A percentile compares a stretch with the other conserved stretches of the same genome.
Conservation (phyloP, 345 rosid species). For the Linum tenue region DNA sequence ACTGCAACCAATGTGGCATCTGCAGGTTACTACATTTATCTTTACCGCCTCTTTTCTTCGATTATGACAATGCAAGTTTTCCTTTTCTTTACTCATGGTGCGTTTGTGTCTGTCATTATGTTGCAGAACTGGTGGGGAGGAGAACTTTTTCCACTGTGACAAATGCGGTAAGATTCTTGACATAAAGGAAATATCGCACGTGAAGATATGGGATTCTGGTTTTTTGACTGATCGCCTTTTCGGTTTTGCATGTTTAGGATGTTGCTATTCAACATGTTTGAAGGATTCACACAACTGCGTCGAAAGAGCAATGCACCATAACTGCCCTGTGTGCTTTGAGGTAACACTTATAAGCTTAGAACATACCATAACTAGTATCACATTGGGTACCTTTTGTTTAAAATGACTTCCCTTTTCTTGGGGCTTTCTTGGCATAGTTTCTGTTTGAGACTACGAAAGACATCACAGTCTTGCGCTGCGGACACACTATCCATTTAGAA, state of each 20-base stretch:
- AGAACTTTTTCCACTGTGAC: conserved; percentile 50
- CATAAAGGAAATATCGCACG: no score
- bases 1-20: conserved; percentile 55
- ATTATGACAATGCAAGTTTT: neutral
- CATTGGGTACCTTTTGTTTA: neutral
- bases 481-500: conserved; percentile 72
- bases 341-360: conserved; percentile 18
- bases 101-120: conserved; percentile 9
- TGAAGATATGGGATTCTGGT: neutral
- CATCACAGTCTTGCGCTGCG: conserved; percentile 54
- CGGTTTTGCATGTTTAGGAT: conserved; percentile 23
- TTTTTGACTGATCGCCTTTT: no score
- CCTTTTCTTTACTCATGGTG: neutral
- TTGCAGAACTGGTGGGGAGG: conserved; percentile 45
- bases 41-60: neutral
- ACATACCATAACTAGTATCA: neutral
- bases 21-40: conserved; percentile 28
- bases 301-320: conserved; percentile 66
- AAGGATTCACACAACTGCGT: conserved; percentile 52
- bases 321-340: conserved; percentile 62
- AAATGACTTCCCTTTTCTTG: neutral
- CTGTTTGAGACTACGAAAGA: conserved; percentile 63
- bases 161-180: conserved; percentile 37
- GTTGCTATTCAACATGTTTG: conserved; percentile 46
- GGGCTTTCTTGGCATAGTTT: conserved; percentile 31